phyloP scores from a whole-genome alignment of 2,329 filamentous ascomycete genomes.

The Colletotrichum spinosum region DNA sequence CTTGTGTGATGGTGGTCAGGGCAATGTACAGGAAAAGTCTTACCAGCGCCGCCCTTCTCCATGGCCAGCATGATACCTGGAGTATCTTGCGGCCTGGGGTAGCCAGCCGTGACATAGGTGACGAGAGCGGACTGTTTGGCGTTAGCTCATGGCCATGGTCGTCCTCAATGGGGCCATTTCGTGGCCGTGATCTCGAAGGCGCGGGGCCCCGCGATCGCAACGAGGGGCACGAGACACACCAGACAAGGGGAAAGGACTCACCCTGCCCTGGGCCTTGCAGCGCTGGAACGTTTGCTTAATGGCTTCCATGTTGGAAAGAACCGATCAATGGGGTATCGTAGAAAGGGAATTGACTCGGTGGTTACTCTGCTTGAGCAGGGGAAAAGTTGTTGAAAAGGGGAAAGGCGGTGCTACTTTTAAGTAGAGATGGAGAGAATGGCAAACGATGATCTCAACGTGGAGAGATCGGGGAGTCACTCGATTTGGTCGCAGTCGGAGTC shows the following conservation, averaged over 20 bases:
- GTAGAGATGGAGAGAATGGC: constrained; percentile 6
- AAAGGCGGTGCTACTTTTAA: constrained; percentile 27
- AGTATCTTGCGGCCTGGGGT: constrained; percentile 83
- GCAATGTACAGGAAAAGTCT: constrained; percentile 42
- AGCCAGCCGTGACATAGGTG: constrained; percentile 96
- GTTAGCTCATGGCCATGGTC: constrained; percentile 4
- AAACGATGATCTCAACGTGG: constrained; percentile 20
- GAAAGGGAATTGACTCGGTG: constrained; percentile 16
- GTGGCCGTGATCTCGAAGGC: constrained; percentile 2
- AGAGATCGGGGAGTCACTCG: constrained; percentile 15
- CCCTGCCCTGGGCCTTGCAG: constrained; percentile 70
- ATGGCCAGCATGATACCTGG: constrained; percentile 87
- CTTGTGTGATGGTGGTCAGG: background rate
- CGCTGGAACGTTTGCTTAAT: constrained; percentile 70
- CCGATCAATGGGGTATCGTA: constrained; percentile 20
- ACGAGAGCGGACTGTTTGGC: constrained; percentile 81
- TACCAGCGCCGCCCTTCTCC: constrained; percentile 92
- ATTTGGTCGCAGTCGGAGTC: constrained; percentile 9
- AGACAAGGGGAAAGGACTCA: constrained; percentile 49
- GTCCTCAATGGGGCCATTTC: background rate
- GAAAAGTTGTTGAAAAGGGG: constrained; percentile 12
- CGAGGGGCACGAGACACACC: constrained; percentile 41
- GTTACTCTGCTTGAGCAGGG: constrained; percentile 1
- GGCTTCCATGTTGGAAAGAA: constrained; percentile 60
- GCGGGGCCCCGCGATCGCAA: constrained; percentile 32